Evolutionary conservation across 2,329 filamentous ascomycete species (phyloP).

Genomic region (Monosporascus sp.): DNA sequence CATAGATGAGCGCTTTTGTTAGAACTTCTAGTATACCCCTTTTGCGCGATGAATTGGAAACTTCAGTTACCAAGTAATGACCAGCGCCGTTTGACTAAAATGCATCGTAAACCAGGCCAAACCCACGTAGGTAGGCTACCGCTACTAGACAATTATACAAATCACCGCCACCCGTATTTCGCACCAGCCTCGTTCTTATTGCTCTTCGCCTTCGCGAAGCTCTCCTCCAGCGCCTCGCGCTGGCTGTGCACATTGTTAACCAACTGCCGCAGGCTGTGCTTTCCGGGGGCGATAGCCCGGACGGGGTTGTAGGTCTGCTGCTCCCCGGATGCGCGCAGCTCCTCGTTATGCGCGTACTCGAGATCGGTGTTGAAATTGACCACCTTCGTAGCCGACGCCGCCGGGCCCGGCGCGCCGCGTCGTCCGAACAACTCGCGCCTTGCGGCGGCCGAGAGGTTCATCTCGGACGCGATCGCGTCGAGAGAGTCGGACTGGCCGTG

Average conservation of each 20-base stretch:
- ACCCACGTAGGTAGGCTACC: too few species aligned
- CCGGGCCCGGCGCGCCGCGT: slow-evolving; percentile 32
- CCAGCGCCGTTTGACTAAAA: too few species aligned
- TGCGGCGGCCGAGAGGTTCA: slow-evolving; percentile 73
- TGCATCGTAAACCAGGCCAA: too few species aligned
- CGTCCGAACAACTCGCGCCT: slow-evolving; percentile 84
- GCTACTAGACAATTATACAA: too few species aligned
- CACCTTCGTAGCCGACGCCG: slow-evolving; percentile 54
- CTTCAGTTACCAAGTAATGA: neutral
- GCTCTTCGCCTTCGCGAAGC: slow-evolving; percentile 74
- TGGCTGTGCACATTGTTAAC: slow-evolving; percentile 79
- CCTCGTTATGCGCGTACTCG: slow-evolving; percentile 84
- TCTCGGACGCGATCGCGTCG: slow-evolving; percentile 64
- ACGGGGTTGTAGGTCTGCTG: slow-evolving; percentile 72
- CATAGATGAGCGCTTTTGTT: neutral
- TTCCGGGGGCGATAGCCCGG: slow-evolving; percentile 75
- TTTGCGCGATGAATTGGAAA: neutral
- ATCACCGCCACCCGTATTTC: slow-evolving; percentile 71
- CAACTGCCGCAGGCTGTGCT: slow-evolving; percentile 83
- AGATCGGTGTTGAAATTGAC: slow-evolving; percentile 84
- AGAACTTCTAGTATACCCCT: neutral
- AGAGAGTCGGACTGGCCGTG: slow-evolving; percentile 47
- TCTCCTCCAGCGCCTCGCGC: slow-evolving; percentile 83
- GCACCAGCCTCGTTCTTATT: slow-evolving; percentile 78
- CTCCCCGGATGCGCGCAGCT: slow-evolving; percentile 64